Conservation (phyloP, 768 basidiomycete genomes). For the Dioszegia hungarica region DNA sequence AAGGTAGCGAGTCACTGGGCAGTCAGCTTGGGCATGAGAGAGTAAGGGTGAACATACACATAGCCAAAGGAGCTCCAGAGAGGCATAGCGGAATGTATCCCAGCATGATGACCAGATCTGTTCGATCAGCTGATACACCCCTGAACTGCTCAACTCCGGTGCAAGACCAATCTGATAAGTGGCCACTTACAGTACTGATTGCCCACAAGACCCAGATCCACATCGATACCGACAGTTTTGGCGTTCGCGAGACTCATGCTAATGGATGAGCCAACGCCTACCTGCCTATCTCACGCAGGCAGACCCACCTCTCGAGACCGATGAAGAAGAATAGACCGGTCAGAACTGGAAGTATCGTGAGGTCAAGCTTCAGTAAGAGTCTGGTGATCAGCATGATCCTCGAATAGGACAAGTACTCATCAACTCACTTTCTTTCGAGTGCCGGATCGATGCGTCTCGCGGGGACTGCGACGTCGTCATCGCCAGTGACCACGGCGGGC, state of each 20-base stretch:
- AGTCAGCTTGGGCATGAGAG: neutral
- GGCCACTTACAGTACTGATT: slow-evolving; percentile 57
- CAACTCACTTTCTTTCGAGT: no score
- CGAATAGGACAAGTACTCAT: no score
- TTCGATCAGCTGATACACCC: no score
- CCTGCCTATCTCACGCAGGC: neutral
- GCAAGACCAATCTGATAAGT: slow-evolving; percentile 44
- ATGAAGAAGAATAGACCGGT: slow-evolving; percentile 58
- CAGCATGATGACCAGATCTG: slow-evolving; percentile 53
- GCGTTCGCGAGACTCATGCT: slow-evolving; percentile 58
- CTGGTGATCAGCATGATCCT: neutral
- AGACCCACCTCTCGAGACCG: slow-evolving; percentile 51
- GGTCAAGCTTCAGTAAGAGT: slow-evolving; percentile 53
- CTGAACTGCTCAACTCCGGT: slow-evolving; percentile 53
- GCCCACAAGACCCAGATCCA: slow-evolving; percentile 50
- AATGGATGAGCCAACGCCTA: slow-evolving; percentile 46
- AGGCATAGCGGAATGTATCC: slow-evolving; percentile 39
- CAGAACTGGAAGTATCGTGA: slow-evolving; percentile 54
- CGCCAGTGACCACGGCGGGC: no score
- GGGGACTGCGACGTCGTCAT: no score
- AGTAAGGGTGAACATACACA: slow-evolving; percentile 22
- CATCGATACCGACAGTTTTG: slow-evolving; percentile 57
- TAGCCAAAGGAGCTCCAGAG: slow-evolving; percentile 55
- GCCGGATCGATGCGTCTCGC: no score
- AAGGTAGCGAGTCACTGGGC: neutral